Evolutionary conservation across 495 filamentous ascomycete species (phyloP), one percentile per base, ranked within the genome.

Genomic region (Penicillium ochrochloron): DNA sequence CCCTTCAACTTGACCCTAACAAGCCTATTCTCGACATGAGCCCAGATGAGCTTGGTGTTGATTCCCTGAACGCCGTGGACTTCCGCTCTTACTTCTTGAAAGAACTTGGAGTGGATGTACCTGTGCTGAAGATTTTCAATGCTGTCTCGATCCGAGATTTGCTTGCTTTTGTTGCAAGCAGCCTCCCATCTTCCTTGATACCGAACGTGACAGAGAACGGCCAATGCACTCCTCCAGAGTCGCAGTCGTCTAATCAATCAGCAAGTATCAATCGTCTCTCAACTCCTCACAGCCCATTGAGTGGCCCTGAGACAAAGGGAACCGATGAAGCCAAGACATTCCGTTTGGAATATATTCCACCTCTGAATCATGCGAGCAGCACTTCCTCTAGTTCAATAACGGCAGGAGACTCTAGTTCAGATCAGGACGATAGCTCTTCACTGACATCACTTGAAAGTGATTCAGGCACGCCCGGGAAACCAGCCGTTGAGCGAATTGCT

Each of bases 61-160:
- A 89, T 63, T 85, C 81, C 0, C 71, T 89, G 19, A 73, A 85
- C 37, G 86, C 86, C 2, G 81, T 88, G 19, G 87, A 89, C 66
- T 59, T 88, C 11, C 76, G 86, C 0, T 85, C 81, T 33, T 89
- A 82, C 79, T 80, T 86, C 29, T 61, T 75, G 1, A 77, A 75
- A 29, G 81, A 84, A 62, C 67, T 82, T 21, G 75, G 70, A 17
- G 76, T 74, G 1, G 75, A 77, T 37, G 69, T 85, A 25, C 68
- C 78, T 8, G 73, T 85, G 2, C 78, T 86, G 65, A 83, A 84
- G 29, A 78, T 87, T 31, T 73, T 85, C 41, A 70, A 70, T 21
- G 67, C 63, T 2, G 63, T 57, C 8, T 71, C 66, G 0, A 54
- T 74, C 23, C 63, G 59, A 3, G 67, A 74, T 35, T 53, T 74